Conservation (phyloP, 805 yeast genomes). For the Candida ovalis region DNA sequence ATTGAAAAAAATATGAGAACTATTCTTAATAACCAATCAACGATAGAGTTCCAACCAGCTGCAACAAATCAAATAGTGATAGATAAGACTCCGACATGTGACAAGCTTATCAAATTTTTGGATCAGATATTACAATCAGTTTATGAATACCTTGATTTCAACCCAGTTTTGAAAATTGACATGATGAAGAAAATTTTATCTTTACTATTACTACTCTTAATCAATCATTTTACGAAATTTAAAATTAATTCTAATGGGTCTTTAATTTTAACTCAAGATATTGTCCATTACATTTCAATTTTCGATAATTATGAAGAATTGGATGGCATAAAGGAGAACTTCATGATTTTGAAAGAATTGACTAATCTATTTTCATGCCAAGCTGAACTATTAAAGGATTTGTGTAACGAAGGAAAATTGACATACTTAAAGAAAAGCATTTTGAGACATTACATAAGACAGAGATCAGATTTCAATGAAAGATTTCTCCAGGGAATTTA, state of each 20-base stretch:
- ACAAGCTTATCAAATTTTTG: slow-evolving; percentile 49
- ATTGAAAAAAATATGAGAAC: slow-evolving; percentile 47
- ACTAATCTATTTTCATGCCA: slow-evolving; percentile 84
- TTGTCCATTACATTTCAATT: slow-evolving; percentile 60
- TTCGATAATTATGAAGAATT: slow-evolving; percentile 20
- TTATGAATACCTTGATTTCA: slow-evolving; percentile 34
- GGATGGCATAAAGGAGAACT: slow-evolving; percentile 51
- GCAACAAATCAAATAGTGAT: slow-evolving; percentile 15
- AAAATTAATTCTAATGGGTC: slow-evolving; percentile 83
- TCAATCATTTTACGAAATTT: slow-evolving; percentile 72
- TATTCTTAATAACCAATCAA: slow-evolving; percentile 56
- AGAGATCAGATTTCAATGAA: slow-evolving; percentile 65
- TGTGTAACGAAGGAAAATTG: slow-evolving; percentile 78
- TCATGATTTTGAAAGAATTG: slow-evolving; percentile 61
- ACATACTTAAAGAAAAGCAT: slow-evolving; percentile 59
- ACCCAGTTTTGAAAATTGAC: slow-evolving; percentile 20
- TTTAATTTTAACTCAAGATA: slow-evolving; percentile 74
- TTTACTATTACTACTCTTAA: slow-evolving; percentile 45
- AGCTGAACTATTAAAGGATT: slow-evolving; percentile 70
- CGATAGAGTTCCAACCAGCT: slow-evolving; percentile 57
- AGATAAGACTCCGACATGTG: slow-evolving; percentile 72
- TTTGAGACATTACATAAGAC: slow-evolving; percentile 61
- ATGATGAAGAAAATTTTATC: slow-evolving; percentile 20
- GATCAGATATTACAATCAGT: slow-evolving; percentile 32
- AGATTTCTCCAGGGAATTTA: slow-evolving; percentile 33